Base-by-base conservation (phyloP, 148 eudicot species). In the Heliosperma pusillum region DNA sequence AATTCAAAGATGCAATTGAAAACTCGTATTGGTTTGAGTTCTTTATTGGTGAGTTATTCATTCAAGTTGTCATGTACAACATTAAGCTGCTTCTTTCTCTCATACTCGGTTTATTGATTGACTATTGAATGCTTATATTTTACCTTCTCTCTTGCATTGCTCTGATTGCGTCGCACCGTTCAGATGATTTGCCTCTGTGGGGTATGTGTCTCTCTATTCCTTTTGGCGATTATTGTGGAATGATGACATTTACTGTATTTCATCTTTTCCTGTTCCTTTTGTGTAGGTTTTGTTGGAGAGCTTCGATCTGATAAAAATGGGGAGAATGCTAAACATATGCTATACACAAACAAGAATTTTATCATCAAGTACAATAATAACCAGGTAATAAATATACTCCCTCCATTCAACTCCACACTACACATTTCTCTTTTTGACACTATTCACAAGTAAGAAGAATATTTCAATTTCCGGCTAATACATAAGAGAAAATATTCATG, bases 21-120 rank as follows among this genome's bases (percentile, higher is more conserved):
- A 90, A 79, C 86, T 85, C 85, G 66, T 94, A 94, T 78, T 94
- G 98, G 98, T 90, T 94, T 80, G 98, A 94, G 79, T 88, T 94
- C 64, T 94, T 94, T 78, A 85, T 94, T 60, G 98, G 98, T 94
- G 83, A 68, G 93, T 79, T 56, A 68, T 55, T 66, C 44, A 13
- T 42, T 47, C 22, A 71, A 17, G 40, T 59, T 44, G 55, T 24
- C 62, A 33, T 12, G 27, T 7, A 45, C 12, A 10, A 63, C 27
- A 42, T 22, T 61, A 17, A 69, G 9, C 62, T 6, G 10, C 63
- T 42, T 78, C 8, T 70, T 72, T 64, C 17, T 52, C 1, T 26
- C 44, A n/a, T 71, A 15, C 40, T 21, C 10, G 60, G 17, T 26
- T 19, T 64, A 21, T 42, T 64, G 50, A 17, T 71, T 56, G 53